Evolutionary conservation across 768 basidiomycete genomes (phyloP).

Genomic region (Boletus sensibilis): DNA sequence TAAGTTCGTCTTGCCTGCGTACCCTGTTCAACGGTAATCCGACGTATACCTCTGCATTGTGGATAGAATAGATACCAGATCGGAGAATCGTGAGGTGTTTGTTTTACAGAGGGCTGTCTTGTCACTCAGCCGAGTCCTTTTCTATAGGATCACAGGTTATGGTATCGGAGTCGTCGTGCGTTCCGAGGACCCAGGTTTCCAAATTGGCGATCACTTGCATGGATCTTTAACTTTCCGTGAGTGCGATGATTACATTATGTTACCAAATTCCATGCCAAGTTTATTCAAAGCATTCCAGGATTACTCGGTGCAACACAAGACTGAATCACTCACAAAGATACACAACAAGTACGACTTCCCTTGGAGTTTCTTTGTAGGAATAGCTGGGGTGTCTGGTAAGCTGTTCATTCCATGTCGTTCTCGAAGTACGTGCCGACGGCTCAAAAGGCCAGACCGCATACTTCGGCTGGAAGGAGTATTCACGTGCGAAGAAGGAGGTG

Average conservation of each 20-base stretch:
- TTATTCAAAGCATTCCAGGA: neutral
- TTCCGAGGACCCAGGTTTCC: neutral
- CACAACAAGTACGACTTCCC: neutral
- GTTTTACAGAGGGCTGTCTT: too few relatives aligned
- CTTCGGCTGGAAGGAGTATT: neutral
- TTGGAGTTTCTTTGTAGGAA: neutral
- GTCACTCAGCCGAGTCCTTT: neutral
- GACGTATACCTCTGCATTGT: too few relatives aligned
- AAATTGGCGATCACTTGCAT: neutral
- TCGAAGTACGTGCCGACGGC: neutral
- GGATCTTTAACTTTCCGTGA: neutral
- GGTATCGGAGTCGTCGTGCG: neutral
- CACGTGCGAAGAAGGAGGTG: neutral
- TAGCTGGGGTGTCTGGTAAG: neutral
- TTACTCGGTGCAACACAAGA: neutral
- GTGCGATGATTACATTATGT: too few relatives aligned
- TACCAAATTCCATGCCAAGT: too few relatives aligned
- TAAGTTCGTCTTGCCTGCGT: conserved; percentile 23
- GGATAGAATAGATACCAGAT: neutral
- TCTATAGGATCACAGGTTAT: neutral
- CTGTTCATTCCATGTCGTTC: neutral
- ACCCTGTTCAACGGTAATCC: too few relatives aligned
- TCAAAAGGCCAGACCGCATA: neutral
- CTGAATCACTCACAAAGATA: neutral
- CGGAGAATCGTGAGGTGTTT: neutral